Evolutionary conservation across 164 flowering plant species (phyloP).

Genomic region (Stephania cephalantha): DNA sequence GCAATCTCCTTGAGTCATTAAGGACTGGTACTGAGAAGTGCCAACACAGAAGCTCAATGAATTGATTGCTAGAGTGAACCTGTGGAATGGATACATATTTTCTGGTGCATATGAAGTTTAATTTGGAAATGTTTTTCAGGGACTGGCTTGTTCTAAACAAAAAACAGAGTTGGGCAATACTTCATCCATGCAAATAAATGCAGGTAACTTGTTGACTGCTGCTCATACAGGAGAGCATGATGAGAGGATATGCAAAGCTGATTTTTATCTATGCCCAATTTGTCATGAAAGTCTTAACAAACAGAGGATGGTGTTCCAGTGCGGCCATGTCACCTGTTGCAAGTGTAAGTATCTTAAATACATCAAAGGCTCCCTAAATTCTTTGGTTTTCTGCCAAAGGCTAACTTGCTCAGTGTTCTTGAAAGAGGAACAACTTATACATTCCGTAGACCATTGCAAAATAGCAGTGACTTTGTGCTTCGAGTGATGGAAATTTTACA

Average conservation of each 20-base stretch:
- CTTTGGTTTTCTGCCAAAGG: background rate
- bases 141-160: constrained; percentile 62
- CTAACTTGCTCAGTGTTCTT: background rate
- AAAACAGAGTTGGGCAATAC: constrained; percentile 21
- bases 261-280: constrained; percentile 75
- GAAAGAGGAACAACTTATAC: background rate
- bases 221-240: constrained; percentile 21
- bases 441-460: background rate
- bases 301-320: constrained; percentile 89
- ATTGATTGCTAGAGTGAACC: no score
- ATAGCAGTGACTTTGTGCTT: background rate
- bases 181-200: constrained; percentile 33
- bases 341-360: constrained; percentile 56
- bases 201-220: constrained; percentile 14
- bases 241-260: constrained; percentile 22
- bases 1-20: background rate
- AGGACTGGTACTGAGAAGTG: background rate
- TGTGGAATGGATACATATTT: background rate
- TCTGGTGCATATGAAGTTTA: constrained; percentile 7
- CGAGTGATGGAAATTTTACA: background rate
- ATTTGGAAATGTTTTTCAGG: constrained; percentile 36
- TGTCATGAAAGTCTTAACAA: constrained; percentile 76
- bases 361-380: background rate
- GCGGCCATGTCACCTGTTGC: constrained; percentile 91
- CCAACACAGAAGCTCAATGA: background rate